Conservation (phyloP, 169 alveolate species). For the Cryptosporidium muris region DNA sequence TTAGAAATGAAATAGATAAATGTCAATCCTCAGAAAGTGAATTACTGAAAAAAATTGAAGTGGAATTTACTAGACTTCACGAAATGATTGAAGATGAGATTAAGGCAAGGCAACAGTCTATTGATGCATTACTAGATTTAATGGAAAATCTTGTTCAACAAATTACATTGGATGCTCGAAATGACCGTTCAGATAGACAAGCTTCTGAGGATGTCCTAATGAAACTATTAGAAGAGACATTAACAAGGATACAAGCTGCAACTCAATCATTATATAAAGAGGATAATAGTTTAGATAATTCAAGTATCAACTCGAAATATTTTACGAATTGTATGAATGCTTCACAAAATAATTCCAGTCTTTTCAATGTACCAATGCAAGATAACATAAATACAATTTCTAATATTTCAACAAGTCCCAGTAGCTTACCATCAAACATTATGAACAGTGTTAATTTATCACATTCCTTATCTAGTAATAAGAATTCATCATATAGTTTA, state of each 20-base stretch:
- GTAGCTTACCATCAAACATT: no score
- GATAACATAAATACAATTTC: no score
- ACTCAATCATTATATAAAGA: background rate
- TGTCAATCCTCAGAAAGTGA: slow-evolving; percentile 37
- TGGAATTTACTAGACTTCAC: slow-evolving; percentile 24
- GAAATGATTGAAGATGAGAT: slow-evolving; percentile 33
- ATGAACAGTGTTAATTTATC: no score
- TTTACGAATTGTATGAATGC: no score
- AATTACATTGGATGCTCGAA: slow-evolving; percentile 45
- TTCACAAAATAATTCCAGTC: no score
- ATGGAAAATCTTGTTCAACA: slow-evolving; percentile 67
- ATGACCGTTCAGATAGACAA: slow-evolving; percentile 65
- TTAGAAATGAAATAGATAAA: slow-evolving; percentile 42
- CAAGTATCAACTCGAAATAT: no score
- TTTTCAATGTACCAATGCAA: no score
- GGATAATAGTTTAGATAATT: no score
- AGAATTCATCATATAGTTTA: no score
- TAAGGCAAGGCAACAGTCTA: slow-evolving; percentile 61
- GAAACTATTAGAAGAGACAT: slow-evolving; percentile 46
- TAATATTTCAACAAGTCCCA: no score
- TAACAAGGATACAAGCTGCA: slow-evolving; percentile 31
- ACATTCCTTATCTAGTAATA: no score
- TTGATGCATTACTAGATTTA: slow-evolving; percentile 46
- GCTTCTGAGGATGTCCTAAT: slow-evolving; percentile 43
- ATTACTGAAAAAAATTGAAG: slow-evolving; percentile 13